phyloP scores from a whole-genome alignment of 2,329 filamentous ascomycete species.

The Volutella citrinella region DNA sequence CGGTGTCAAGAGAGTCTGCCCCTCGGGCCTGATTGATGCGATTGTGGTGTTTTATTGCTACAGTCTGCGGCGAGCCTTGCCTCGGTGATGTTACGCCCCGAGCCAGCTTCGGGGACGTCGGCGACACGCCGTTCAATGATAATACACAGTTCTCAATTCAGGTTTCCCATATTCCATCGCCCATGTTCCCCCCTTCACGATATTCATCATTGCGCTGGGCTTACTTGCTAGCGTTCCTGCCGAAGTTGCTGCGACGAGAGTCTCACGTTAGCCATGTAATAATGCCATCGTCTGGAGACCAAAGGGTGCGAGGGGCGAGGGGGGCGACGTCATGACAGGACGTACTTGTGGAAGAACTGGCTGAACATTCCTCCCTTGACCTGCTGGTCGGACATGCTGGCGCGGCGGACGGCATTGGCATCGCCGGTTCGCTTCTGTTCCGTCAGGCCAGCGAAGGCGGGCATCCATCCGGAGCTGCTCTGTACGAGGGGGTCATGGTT shows the following conservation, averaged over 20 bases:
- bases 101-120: too few species aligned
- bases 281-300: too few species aligned
- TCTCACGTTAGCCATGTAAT: slow-evolving; percentile 1
- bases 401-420: slow-evolving; percentile 46
- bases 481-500: background rate
- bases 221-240: slow-evolving; percentile 31
- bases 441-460: slow-evolving; percentile 48
- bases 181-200: too few species aligned
- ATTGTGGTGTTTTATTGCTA: too few species aligned
- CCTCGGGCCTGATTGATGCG: too few species aligned
- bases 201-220: too few species aligned
- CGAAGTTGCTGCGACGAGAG: slow-evolving; percentile 27
- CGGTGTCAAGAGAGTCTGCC: too few species aligned
- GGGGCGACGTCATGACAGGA: slow-evolving; percentile 1
- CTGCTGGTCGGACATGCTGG: slow-evolving; percentile 54
- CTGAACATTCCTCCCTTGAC: slow-evolving; percentile 48
- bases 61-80: too few species aligned
- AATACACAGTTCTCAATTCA: too few species aligned
- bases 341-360: slow-evolving; percentile 57
- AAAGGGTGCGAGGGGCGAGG: background rate
- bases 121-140: too few species aligned
- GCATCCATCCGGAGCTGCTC: slow-evolving; percentile 45
- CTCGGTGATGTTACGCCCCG: too few species aligned
- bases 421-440: slow-evolving; percentile 47
- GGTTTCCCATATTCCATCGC: too few species aligned